Evolutionary conservation across 371 early-diverging fungal species (phyloP).

Genomic region (Mucor circinelloides): DNA sequence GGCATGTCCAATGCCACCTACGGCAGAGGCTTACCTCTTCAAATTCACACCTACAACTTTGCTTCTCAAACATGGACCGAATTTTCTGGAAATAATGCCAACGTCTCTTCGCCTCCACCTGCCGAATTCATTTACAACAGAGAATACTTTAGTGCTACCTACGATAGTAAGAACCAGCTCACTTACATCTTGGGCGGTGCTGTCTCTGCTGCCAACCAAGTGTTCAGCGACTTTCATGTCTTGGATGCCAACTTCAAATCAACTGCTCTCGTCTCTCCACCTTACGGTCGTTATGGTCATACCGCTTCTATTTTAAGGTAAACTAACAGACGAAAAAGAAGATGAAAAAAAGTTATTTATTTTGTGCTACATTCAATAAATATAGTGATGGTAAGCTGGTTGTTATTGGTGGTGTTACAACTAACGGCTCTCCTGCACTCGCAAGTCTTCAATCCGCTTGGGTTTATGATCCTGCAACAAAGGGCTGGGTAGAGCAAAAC

Average conservation of each 20-base stretch:
- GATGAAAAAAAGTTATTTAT: constrained; percentile 8
- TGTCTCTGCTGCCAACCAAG: constrained; percentile 3
- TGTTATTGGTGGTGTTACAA: constrained; percentile 40
- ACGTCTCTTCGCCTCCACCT: constrained; percentile 8
- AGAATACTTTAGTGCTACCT: constrained; percentile 21
- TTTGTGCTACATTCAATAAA: constrained; percentile 11
- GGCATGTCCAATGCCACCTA: constrained; percentile 21
- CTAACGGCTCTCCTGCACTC: constrained; percentile 4
- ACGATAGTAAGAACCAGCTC: constrained; percentile 17
- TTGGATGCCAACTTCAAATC: constrained; percentile 26
- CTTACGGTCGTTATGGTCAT: constrained; percentile 39
- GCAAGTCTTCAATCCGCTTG: constrained; percentile 21
- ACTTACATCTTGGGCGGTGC: constrained; percentile 43
- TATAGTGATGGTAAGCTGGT: constrained; percentile 42
- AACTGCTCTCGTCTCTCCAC: constrained; percentile 20
- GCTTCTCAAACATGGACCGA: constrained; percentile 23
- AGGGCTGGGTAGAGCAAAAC: constrained; percentile 26
- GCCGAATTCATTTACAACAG: constrained; percentile 18
- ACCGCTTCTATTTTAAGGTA: constrained; percentile 44
- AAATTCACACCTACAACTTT: constrained; percentile 22
- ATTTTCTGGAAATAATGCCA: constrained; percentile 4
- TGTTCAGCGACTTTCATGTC: constrained; percentile 34
- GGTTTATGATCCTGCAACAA: constrained; percentile 32
- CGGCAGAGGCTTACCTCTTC: constrained; percentile 8
- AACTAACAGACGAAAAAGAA: background rate